Evolutionary conservation across 345 rosid genomes (phyloP).

Genomic region (Carallia pectinifolia): DNA sequence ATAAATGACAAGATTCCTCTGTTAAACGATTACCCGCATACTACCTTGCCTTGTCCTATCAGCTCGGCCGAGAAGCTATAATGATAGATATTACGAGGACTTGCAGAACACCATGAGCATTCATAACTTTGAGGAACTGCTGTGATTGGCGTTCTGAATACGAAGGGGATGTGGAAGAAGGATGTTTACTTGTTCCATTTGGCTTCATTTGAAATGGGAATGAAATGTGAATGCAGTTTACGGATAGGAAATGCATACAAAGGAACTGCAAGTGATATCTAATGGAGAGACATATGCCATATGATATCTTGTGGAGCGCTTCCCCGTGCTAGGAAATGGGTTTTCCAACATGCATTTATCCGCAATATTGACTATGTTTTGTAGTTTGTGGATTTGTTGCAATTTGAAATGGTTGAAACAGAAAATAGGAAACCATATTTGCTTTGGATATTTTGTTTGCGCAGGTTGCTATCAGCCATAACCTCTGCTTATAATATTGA

Average conservation of each 20-base stretch:
- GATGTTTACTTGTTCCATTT: background rate
- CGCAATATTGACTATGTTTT: too few relatives aligned
- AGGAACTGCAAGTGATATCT: conserved; percentile 4
- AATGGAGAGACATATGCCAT: too few relatives aligned
- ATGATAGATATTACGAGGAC: conserved; percentile 3
- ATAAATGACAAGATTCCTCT: conserved; percentile 25
- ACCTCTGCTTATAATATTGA: conserved; percentile 8
- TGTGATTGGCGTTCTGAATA: conserved; percentile 14
- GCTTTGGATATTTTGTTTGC: background rate
- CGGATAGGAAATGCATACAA: conserved; percentile 1
- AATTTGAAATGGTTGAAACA: background rate
- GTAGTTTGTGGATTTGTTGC: too few relatives aligned
- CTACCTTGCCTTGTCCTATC: conserved; percentile 28
- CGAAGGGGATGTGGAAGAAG: conserved; percentile 5
- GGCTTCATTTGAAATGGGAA: background rate
- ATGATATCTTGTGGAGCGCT: too few relatives aligned
- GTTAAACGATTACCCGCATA: conserved; percentile 28
- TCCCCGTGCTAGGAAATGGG: too few relatives aligned
- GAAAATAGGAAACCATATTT: background rate
- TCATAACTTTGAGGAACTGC: conserved; percentile 2
- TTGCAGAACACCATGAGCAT: conserved; percentile 18
- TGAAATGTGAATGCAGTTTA: conserved; percentile 17
- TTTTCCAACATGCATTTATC: too few relatives aligned
- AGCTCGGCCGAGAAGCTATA: conserved; percentile 16
- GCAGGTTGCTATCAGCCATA: conserved; percentile 7